A percentile compares a stretch with the other conserved stretches of the same genome.
These are phyloP conservation scores for Globisporangium camurandrum DNA, from an alignment of 352 stramenopile species.

Conservation along the genomic window DNA sequence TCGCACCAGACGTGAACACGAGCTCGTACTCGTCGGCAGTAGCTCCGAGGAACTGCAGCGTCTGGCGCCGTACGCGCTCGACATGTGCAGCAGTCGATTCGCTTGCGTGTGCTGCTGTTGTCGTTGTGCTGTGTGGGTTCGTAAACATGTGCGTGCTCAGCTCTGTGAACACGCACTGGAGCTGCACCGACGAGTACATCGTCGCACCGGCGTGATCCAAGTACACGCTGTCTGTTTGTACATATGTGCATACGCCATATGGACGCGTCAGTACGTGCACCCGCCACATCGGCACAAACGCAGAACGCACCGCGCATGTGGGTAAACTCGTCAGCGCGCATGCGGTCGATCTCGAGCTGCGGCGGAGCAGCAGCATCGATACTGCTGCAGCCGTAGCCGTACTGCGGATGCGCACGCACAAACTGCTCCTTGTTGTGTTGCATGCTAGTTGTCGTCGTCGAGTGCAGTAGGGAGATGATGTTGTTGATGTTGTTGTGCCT, in stretches of 20 bases:
- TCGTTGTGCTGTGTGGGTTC: conserved; percentile 54
- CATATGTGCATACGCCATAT: background rate
- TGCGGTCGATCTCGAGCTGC: conserved; percentile 25
- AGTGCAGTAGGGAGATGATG: too few relatives aligned
- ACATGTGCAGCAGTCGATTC: conserved; percentile 36
- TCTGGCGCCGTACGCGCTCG: conserved; percentile 30
- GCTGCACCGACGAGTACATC: conserved; percentile 59
- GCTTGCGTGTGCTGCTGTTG: conserved; percentile 14
- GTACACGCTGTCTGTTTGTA: conserved; percentile 38
- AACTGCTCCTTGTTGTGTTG: conserved; percentile 9
- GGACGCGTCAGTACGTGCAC: too few relatives aligned
- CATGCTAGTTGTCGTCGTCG: too few relatives aligned
- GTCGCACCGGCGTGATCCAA: conserved; percentile 83
- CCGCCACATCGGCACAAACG: too few relatives aligned
- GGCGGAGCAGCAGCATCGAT: too few relatives aligned
- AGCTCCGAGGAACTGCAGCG: conserved; percentile 64
- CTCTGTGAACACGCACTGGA: conserved; percentile 40
- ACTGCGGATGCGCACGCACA: conserved; percentile 6
- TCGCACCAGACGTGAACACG: conserved; percentile 83
- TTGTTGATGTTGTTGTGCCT: too few relatives aligned
- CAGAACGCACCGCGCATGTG: conserved; percentile 24
- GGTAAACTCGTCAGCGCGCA: conserved; percentile 35
- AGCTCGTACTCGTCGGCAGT: conserved; percentile 66
- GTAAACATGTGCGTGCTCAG: conserved; percentile 43
- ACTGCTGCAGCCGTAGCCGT: conserved; percentile 7